A percentile compares a stretch with the other conserved stretches of the same genome.
phyloP scores from a whole-genome alignment of 306 rosid species.

The Lotus japonicus region DNA sequence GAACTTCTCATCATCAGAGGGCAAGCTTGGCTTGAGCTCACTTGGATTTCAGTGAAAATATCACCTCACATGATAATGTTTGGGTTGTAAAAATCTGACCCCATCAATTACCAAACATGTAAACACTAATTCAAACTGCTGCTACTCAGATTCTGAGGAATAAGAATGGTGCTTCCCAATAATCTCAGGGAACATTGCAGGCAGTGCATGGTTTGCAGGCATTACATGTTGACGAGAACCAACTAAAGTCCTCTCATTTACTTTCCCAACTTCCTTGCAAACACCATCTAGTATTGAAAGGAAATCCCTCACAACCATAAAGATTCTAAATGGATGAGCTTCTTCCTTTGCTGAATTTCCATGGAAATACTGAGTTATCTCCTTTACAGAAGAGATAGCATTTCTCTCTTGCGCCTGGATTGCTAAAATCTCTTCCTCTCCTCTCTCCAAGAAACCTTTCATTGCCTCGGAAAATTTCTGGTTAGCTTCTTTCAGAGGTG shows the following conservation, averaged over 20 bases:
- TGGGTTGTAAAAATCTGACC: not conserved
- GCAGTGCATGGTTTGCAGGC: constrained; percentile 29
- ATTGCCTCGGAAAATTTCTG: constrained; percentile 54
- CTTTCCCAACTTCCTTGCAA: constrained; percentile 82
- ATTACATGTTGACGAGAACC: constrained; percentile 47
- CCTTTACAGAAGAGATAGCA: constrained; percentile 59
- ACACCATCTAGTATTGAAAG: constrained; percentile 65
- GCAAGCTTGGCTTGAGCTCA: no score
- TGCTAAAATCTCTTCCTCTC: constrained; percentile 52
- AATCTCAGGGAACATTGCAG: constrained; percentile 40
- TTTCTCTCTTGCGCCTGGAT: constrained; percentile 52
- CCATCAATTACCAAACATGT: constrained; percentile 1
- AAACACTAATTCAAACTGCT: not conserved
- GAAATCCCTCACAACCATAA: constrained; percentile 76
- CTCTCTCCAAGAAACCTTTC: constrained; percentile 59
- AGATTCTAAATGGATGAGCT: constrained; percentile 78
- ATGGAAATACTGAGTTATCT: constrained; percentile 76
- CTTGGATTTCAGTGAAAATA: no score
- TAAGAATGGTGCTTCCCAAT: constrained; percentile 38
- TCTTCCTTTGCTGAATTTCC: constrained; percentile 86
- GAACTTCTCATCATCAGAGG: constrained; percentile 38
- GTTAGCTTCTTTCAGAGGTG: constrained; percentile 42
- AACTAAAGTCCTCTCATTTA: constrained; percentile 64
- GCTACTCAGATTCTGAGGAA: constrained; percentile 40
- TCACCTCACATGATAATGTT: not conserved